These are phyloP conservation scores for Kluyveromyces sp. DNA, from an alignment of 1,139 yeast species.

Conservation along the genomic window DNA sequence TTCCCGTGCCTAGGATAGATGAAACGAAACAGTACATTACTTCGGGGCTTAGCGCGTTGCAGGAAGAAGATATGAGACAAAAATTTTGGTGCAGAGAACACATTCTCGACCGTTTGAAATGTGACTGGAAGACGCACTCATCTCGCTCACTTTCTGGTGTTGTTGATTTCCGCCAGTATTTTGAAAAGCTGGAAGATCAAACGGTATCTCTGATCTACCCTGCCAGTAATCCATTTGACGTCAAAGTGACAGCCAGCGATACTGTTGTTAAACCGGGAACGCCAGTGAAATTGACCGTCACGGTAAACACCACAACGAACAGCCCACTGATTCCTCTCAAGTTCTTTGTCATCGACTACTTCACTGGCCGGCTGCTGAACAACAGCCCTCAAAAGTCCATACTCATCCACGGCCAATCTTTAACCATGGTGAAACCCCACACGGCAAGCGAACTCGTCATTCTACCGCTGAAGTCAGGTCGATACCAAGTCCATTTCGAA, in stretches of 20 bases:
- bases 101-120: slow-evolving; percentile 51
- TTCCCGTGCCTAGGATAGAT: slow-evolving; percentile 65
- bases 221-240: slow-evolving; percentile 16
- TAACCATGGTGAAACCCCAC: background rate
- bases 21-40: slow-evolving; percentile 68
- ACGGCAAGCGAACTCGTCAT: background rate
- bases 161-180: slow-evolving; percentile 24
- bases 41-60: slow-evolving; percentile 48
- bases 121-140: slow-evolving; percentile 47
- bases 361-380: slow-evolving; percentile 12
- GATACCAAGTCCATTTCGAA: slow-evolving; percentile 3
- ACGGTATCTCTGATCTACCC: slow-evolving; percentile 22
- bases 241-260: slow-evolving; percentile 15
- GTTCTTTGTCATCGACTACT: slow-evolving; percentile 21
- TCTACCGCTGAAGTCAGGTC: slow-evolving; percentile 2
- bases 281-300: slow-evolving; percentile 9
- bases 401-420: slow-evolving; percentile 12
- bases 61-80: slow-evolving; percentile 45
- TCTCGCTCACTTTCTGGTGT: slow-evolving; percentile 18
- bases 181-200: slow-evolving; percentile 22
- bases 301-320: slow-evolving; percentile 9
- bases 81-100: slow-evolving; percentile 76
- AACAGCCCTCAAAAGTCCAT: slow-evolving; percentile 12
- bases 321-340: slow-evolving; percentile 10
- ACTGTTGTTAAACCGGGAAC: slow-evolving; percentile 15